A percentile compares a stretch with the other conserved stretches of the same genome.
Evolutionary conservation across 306 rosid species (phyloP).

Genomic region (Mimosa bimucronata): DNA sequence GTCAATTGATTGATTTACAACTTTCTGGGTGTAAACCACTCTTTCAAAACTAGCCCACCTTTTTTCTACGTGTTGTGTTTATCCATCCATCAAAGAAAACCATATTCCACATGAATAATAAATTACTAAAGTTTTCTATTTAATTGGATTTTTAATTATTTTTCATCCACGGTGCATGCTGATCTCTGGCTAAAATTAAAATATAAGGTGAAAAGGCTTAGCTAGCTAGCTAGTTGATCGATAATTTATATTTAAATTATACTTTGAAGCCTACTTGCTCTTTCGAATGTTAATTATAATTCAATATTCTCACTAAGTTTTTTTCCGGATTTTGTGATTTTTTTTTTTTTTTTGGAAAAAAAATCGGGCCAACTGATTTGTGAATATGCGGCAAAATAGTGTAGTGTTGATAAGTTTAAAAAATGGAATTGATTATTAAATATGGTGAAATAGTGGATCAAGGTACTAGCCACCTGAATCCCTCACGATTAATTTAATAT

Average conservation of each 20-base stretch:
- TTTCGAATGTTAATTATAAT: not conserved
- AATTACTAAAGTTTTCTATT: not conserved
- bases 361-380: not conserved
- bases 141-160: not conserved
- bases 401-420: not conserved
- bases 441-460: not conserved
- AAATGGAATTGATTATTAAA: too few species aligned
- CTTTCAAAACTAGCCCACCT: constrained; percentile 24
- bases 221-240: not conserved
- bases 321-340: not conserved
- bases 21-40: constrained; percentile 44
- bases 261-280: not conserved
- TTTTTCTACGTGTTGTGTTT: not conserved
- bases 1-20: constrained; percentile 28
- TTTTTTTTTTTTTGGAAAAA: too few species aligned
- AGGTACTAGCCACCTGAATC: not conserved
- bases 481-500: too few species aligned
- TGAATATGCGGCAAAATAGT: not conserved
- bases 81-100: not conserved
- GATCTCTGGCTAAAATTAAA: not conserved
- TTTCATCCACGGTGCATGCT: not conserved
- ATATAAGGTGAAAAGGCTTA: not conserved
- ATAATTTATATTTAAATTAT: not conserved
- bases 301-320: not conserved
- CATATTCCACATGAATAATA: not conserved